Evolutionary conservation across 192 early-diverging fungal species (phyloP).

Genomic region (Ramicandelaber brevisporus): DNA sequence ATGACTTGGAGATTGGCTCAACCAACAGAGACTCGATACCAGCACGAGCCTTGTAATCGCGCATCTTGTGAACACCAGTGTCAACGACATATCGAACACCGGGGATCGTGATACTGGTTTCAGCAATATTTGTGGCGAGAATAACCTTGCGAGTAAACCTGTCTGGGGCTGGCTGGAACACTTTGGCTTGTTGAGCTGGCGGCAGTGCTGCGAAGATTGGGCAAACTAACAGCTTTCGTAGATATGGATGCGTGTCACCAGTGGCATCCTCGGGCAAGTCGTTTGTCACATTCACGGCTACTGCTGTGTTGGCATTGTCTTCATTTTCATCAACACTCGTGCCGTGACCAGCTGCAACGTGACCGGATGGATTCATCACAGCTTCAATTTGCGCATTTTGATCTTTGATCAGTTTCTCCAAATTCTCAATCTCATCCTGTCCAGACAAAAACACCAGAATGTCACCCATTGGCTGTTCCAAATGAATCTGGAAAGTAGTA

Average conservation of each 20-base stretch:
- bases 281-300: constrained; percentile 13
- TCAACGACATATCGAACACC: constrained; percentile 91
- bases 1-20: constrained; percentile 72
- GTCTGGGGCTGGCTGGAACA: constrained; percentile 71
- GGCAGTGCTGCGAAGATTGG: constrained; percentile 88
- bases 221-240: constrained; percentile 47
- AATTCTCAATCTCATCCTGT: constrained; percentile 74
- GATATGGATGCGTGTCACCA: no score
- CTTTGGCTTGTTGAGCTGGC: constrained; percentile 57
- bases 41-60: constrained; percentile 66
- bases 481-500: constrained; percentile 71
- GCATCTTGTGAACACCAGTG: constrained; percentile 73
- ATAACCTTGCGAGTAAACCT: constrained; percentile 80
- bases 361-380: no score
- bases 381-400: no score
- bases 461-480: constrained; percentile 61
- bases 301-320: constrained; percentile 7
- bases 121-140: constrained; percentile 92
- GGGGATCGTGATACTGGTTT: constrained; percentile 89
- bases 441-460: constrained; percentile 85
- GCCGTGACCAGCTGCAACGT: no score
- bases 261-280: constrained; percentile 24
- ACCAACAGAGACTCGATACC: constrained; percentile 76
- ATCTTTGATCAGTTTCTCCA: constrained; percentile 57
- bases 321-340: constrained; percentile 2